Percentiles rank a stretch among this genome's conserved stretches.
Conservation (phyloP, 768 basidiomycete genomes). For the Termitomyces sp. region DNA sequence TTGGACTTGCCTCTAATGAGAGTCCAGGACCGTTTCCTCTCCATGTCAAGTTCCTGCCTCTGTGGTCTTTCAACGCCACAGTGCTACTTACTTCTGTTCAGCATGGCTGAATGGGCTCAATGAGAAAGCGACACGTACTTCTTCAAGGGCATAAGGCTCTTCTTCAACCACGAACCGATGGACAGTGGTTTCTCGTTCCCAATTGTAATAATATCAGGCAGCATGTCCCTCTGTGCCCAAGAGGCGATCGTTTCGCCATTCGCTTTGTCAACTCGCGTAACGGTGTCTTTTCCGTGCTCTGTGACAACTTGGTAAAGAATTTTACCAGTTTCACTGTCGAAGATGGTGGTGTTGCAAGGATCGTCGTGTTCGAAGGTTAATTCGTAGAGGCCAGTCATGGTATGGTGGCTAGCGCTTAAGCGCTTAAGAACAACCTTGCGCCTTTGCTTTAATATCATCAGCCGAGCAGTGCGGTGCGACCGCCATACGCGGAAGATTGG, state of each 20-base stretch:
- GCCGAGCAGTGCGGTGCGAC: too few relatives aligned
- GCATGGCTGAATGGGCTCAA: neutral
- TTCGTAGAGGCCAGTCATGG: too few relatives aligned
- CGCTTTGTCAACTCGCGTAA: constrained; percentile 17
- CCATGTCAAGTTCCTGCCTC: constrained; percentile 39
- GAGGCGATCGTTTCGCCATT: constrained; percentile 33
- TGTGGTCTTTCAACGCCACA: constrained; percentile 33
- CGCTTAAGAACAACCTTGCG: too few relatives aligned
- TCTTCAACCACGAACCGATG: constrained; percentile 34
- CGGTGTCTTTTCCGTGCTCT: constrained; percentile 26
- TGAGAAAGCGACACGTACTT: constrained; percentile 26
- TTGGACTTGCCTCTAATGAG: constrained; percentile 16
- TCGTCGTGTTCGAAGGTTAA: constrained; percentile 29
- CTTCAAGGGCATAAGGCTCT: constrained; percentile 24
- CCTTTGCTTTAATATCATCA: too few relatives aligned
- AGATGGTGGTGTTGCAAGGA: constrained; percentile 40
- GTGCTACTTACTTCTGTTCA: constrained; percentile 25
- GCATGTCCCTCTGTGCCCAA: constrained; percentile 36
- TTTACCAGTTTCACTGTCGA: constrained; percentile 15
- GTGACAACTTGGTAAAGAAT: constrained; percentile 38
- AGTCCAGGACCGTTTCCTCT: constrained; percentile 28
- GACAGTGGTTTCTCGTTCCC: constrained; percentile 25
- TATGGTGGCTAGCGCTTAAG: too few relatives aligned
- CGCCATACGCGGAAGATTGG: too few relatives aligned
- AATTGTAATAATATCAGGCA: constrained; percentile 37